Evolutionary conservation across 2,329 filamentous ascomycete genomes (phyloP).

Genomic region (Verticillium zaregamsianum): DNA sequence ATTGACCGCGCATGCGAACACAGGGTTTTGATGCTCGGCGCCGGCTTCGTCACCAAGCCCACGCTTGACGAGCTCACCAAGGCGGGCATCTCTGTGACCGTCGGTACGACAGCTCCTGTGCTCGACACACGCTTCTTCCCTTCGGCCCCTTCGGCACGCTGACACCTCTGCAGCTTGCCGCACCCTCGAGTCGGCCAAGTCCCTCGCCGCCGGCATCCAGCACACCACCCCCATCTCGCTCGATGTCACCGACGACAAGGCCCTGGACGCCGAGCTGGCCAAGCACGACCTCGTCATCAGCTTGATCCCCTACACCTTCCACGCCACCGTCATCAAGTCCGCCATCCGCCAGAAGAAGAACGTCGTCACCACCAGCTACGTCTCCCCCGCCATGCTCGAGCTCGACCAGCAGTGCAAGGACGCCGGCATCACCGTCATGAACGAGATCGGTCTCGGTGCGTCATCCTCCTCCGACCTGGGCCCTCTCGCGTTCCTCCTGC

Average conservation of each 20-base stretch:
- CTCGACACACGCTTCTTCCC: neutral
- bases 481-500: too few species aligned
- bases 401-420: conserved; percentile 79
- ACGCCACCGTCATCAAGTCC: conserved; percentile 85
- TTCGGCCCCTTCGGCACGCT: neutral
- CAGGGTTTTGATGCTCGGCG: conserved; percentile 35
- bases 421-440: conserved; percentile 95
- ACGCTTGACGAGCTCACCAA: conserved; percentile 61
- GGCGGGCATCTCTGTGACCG: conserved; percentile 59
- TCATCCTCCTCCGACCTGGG: too few species aligned
- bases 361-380: conserved; percentile 92
- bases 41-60: conserved; percentile 58
- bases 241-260: conserved; percentile 72
- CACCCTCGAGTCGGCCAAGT: conserved; percentile 72
- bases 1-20: too few species aligned
- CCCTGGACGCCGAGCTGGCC: conserved; percentile 75
- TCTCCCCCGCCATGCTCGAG: conserved; percentile 88
- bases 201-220: conserved; percentile 67
- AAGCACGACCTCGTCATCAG: conserved; percentile 76
- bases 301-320: conserved; percentile 89
- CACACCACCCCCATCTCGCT: conserved; percentile 74
- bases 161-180: conserved; percentile 60
- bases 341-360: conserved; percentile 93
- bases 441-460: conserved; percentile 71
- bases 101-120: conserved; percentile 38